Base-by-base conservation (phyloP, 1,139 yeast species). In the Meyerozyma elateridarum region DNA sequence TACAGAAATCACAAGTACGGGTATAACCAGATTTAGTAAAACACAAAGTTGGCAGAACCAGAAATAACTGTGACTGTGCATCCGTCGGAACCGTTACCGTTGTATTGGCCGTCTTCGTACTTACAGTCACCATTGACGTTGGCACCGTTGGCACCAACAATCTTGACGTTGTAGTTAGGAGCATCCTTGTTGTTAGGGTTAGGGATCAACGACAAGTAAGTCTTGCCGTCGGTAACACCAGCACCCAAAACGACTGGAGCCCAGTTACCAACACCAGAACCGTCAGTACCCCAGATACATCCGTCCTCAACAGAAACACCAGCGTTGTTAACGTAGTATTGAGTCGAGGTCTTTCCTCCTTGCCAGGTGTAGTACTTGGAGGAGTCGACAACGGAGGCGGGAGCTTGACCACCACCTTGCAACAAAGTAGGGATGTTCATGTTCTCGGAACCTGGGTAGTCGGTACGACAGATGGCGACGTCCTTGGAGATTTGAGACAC, bases 401-500 rank as follows among this genome's bases (percentile, higher is more conserved):
- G 79, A 38, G 71, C 61, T 34, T 71, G 51, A 22, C 63, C 51
- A 45, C 87, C 87, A 33, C 78, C 78, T 31, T 60, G 52, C 44
- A 83, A 80, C 52, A 73, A 72, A 38, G 89, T 79, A 60, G 93
- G 91, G 42, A 82, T 71, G 54, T 75, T 84, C 93, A 83, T 83
- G 65, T 81, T 82, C 68, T 83, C 93, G 38, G 91, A 77, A 67
- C 91, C 91, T 54, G 93, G 91, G 66, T 83, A 83, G 60, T 83
- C 93, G 41, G 93, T 83, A 75, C 89, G 78, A 64, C 93, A 83
- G 45, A 83, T 71, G 35, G 91, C 85, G 48, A 82, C 84, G 30
- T 70, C 68, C 42, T 77, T 52, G 42, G 54, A 53, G 41, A 82
- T 54, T 48, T 79, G 58, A 36, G 77, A 73, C 37, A 65, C 76